Evolutionary conservation across 2,329 filamentous ascomycete species (phyloP).

Genomic region (Emmonsiellopsis sp.): DNA sequence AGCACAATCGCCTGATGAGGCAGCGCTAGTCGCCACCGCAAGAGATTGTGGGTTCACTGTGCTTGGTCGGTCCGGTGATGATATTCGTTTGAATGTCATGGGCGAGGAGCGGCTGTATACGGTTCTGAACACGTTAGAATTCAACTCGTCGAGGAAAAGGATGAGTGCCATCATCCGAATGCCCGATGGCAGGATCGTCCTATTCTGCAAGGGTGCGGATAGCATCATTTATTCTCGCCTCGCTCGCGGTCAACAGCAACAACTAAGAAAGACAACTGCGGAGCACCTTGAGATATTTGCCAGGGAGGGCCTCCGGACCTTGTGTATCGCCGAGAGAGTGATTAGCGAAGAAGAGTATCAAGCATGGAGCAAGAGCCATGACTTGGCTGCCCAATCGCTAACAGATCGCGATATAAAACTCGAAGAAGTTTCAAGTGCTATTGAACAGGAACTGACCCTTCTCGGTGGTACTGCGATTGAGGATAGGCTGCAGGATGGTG

Average conservation of each 20-base stretch:
- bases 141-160: slow-evolving; percentile 91
- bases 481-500: slow-evolving; percentile 90
- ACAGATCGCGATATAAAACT: slow-evolving; percentile 86
- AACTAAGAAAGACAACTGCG: slow-evolving; percentile 73
- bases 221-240: slow-evolving; percentile 93
- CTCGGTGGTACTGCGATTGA: slow-evolving; percentile 95
- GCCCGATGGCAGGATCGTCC: slow-evolving; percentile 78
- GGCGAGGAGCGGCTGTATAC: slow-evolving; percentile 78
- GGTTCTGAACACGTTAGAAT: slow-evolving; percentile 90
- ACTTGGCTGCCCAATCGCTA: slow-evolving; percentile 74
- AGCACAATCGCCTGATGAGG: slow-evolving; percentile 93
- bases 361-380: slow-evolving; percentile 77
- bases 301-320: slow-evolving; percentile 82
- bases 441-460: slow-evolving; percentile 81
- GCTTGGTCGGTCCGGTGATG: slow-evolving; percentile 67
- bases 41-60: slow-evolving; percentile 94
- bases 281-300: slow-evolving; percentile 97
- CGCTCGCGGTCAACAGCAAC: slow-evolving; percentile 72
- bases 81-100: slow-evolving; percentile 76
- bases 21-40: slow-evolving; percentile 85
- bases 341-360: slow-evolving; percentile 75
- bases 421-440: slow-evolving; percentile 78
- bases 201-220: slow-evolving; percentile 97
- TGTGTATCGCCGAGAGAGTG: slow-evolving; percentile 82
- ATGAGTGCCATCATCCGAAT: slow-evolving; percentile 97